Evolutionary conservation across 192 early-diverging fungal species (phyloP), one percentile per base, ranked within the genome.

Genomic region (Entomortierella lignicola): DNA sequence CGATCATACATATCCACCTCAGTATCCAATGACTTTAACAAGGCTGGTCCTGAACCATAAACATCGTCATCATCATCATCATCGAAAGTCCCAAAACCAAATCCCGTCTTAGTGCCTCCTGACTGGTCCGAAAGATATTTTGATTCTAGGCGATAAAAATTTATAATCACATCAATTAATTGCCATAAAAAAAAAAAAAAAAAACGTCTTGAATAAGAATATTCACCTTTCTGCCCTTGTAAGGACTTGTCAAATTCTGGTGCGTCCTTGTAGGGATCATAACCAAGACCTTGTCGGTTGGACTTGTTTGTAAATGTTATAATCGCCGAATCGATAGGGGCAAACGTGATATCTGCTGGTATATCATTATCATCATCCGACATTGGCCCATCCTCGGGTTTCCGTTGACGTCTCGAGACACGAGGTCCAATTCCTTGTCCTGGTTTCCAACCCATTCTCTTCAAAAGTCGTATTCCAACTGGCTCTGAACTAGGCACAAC

Each of bases 381-480:
- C 20, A 62, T 13, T 13, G 39, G 53, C 8, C 20, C 23, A 26
- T 37, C 83, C 2, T 56, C 61, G 17, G 64, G 53, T 15, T 48
- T 54, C 41, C 41, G 54, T 50, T 81, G 71, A 34, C 67, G 70
- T 44, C 81, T 88, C 21, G 80, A 83, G 10, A 87, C 81, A 20
- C 92, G 85, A 7, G 94, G 89, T 4, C 96, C 96, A 41, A 97
- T 86, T 1, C 92, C 93, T 61, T 96, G 93, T 6, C 95, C 96
- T 42, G 93, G 89, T 53, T 91, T 87, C 94, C 95, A 96, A 0
- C 95, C 96, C 95, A 97, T 94, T 52, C 85, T 81, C 18, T 88
- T 80, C 72, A 98, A 79, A 8, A 98, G 67, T 43, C 85, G 84
- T 26, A 89, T 77, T 47, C 88, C 88, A 3, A 88, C 72, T 1